These are phyloP conservation scores for Plasmopara muralis DNA, from an alignment of 352 stramenopile genomes.

Conservation along the genomic window DNA sequence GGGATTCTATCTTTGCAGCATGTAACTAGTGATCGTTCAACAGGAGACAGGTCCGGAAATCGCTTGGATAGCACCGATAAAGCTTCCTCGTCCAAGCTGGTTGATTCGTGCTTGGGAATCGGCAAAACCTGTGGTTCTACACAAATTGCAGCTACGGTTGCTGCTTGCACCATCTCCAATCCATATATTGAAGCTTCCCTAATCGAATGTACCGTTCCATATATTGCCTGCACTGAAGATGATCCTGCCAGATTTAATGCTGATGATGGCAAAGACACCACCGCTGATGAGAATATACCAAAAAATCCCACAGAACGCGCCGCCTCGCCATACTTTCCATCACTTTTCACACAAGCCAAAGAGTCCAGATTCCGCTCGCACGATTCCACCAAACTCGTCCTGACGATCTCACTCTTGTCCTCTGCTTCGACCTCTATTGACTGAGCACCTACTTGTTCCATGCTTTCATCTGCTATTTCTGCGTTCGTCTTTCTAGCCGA, in stretches of 20 bases:
- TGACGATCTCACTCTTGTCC: constrained; percentile 4
- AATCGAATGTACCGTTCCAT: constrained; percentile 63
- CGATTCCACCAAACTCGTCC: constrained; percentile 2
- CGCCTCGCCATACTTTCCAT: constrained; percentile 12
- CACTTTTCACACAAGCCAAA: not conserved
- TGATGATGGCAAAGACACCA: constrained; percentile 53
- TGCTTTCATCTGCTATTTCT: constrained; percentile 5
- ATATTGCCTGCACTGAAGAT: constrained; percentile 60
- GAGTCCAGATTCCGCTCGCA: constrained; percentile 3
- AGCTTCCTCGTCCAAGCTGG: constrained; percentile 16
- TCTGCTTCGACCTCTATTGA: not conserved
- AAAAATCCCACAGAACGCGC: constrained; percentile 44
- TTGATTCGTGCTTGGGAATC: not conserved
- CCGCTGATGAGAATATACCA: constrained; percentile 49
- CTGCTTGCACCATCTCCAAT: constrained; percentile 62
- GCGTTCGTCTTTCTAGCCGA: constrained; percentile 10
- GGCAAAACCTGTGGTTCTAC: constrained; percentile 35
- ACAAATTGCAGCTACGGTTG: constrained; percentile 50
- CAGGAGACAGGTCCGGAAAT: constrained; percentile 66
- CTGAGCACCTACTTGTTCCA: constrained; percentile 1
- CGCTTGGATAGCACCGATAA: constrained; percentile 68
- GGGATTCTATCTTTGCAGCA: constrained; percentile 52
- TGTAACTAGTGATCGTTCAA: constrained; percentile 65
- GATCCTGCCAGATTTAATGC: constrained; percentile 53
- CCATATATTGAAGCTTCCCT: constrained; percentile 73